A percentile compares a stretch with the other conserved stretches of the same genome.
Evolutionary conservation across 2,329 filamentous ascomycete genomes (phyloP).

Genomic region (Fusarium siculi): DNA sequence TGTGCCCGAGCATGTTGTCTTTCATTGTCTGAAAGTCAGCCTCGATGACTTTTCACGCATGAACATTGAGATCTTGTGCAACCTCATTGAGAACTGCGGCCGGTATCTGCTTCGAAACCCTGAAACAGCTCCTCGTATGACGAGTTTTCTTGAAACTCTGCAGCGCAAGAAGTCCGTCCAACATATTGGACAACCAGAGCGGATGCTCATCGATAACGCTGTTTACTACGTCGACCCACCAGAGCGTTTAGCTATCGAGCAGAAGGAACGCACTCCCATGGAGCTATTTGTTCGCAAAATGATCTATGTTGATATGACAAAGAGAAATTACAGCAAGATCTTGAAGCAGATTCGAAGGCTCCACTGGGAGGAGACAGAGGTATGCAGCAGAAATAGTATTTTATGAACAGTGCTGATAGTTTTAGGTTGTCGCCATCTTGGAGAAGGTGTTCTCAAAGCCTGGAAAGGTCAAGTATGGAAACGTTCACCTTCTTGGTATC

Average conservation of each 20-base stretch:
- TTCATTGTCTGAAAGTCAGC: constrained; percentile 97
- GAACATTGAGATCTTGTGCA: constrained; percentile 99
- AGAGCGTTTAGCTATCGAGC: constrained; percentile 90
- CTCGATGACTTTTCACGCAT: constrained; percentile 97
- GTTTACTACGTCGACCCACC: constrained; percentile 98
- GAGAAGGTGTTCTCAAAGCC: constrained; percentile 96
- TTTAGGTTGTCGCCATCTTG: constrained; percentile 75
- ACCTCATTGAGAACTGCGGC: constrained; percentile 94
- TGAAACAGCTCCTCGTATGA: constrained; percentile 93
- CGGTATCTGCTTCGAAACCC: constrained; percentile 92
- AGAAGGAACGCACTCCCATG: constrained; percentile 94
- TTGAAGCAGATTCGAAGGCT: constrained; percentile 94
- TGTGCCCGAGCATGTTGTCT: constrained; percentile 97
- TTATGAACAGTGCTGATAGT: neutral
- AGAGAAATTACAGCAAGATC: constrained; percentile 92
- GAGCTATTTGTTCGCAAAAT: constrained; percentile 94
- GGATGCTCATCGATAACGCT: constrained; percentile 98
- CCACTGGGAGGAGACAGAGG: constrained; percentile 95
- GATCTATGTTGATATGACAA: constrained; percentile 92
- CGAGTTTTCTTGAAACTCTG: constrained; percentile 91
- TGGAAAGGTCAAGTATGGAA: constrained; percentile 96
- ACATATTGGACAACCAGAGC: constrained; percentile 93
- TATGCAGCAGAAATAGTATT: constrained; percentile 46
- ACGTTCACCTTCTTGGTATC: constrained; percentile 92
- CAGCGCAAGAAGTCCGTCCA: constrained; percentile 96